Base-by-base conservation (phyloP, 1,139 yeast species). In the Kodamaea arcana region DNA sequence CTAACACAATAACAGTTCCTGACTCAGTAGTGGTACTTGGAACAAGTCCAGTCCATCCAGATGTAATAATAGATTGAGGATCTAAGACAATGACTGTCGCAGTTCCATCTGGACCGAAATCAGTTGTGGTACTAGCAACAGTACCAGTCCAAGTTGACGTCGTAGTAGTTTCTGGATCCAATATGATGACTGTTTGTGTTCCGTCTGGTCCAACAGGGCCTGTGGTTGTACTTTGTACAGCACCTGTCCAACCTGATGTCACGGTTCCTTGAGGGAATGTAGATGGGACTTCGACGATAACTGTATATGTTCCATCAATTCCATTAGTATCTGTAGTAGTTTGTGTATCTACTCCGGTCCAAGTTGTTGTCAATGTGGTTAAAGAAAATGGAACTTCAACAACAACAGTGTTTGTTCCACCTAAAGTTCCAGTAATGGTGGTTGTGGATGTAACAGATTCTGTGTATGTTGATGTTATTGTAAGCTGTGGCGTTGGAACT, bases 401-500 rank as follows among this genome's bases (percentile, higher is more conserved):
- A 18, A 31, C 17, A 11, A 27, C 30, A 12, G 35, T 32, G 9
- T 15, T 32, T 21, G 32, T 31, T 5, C 12, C 31, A 2, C 24
- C 47, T 17, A 33, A 25, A 11, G 31, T 26, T 13, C 32, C 35
- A 6, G 36, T 15, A 14, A 18, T n/a, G 12, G 61, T 56, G 9
- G 53, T 48, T 3, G 46, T 40, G 5, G 27, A 13, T 4, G 13
- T 12, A 1, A 3, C 16, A 2, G 30, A n/a, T 3, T 26, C 37
- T 15, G 37, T 38, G 35, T 37, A 39, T 7, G 43, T 37, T 3
- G 39, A 20, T 2, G 56, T 50, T 10, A 37, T 20, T 0, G 58
- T 49, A 3, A 35, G 32, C 6, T 51, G 50, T 13, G 52, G 52
- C 11, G 28, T n/a, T 13, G 57, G 55, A 8, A 42, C 43, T 11